Conservation (phyloP, 352 stramenopile genomes). For the Phytopythium aichiense region DNA sequence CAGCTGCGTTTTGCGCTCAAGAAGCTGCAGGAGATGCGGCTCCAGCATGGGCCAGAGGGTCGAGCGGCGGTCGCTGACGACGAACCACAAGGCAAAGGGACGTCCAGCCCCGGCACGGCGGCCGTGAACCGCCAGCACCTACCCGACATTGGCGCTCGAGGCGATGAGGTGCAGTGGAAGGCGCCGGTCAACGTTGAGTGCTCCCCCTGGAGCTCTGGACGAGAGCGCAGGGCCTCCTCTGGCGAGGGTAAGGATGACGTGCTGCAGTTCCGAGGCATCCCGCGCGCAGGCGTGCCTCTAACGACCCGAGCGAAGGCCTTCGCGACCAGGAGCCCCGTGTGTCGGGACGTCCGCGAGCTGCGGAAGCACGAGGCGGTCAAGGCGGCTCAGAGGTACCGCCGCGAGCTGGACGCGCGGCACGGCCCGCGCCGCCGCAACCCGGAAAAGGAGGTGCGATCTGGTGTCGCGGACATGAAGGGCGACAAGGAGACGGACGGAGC, state of each 20-base stretch:
- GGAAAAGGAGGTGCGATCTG: not conserved
- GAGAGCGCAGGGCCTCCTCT: constrained; percentile 1
- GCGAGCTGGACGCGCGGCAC: constrained; percentile 18
- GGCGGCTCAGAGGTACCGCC: constrained; percentile 41
- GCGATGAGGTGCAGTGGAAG: constrained; percentile 26
- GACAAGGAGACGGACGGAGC: constrained; percentile 14
- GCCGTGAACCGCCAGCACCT: not conserved
- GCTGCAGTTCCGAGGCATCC: constrained; percentile 23
- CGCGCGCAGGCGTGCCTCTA: constrained; percentile 40
- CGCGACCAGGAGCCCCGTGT: constrained; percentile 27
- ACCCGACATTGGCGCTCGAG: not conserved
- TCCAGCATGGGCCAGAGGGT: constrained; percentile 12
- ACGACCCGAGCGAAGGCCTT: constrained; percentile 42
- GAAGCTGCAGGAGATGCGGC: constrained; percentile 37
- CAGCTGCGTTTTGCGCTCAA: constrained; percentile 34
- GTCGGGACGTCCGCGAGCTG: constrained; percentile 45
- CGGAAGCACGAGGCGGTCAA: constrained; percentile 35
- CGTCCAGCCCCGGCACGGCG: not conserved
- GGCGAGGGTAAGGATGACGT: not conserved
- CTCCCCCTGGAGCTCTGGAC: constrained; percentile 3
- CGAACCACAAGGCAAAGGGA: not conserved
- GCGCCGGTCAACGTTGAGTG: constrained; percentile 26
- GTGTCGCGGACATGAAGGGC: not conserved
- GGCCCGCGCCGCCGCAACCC: not conserved
- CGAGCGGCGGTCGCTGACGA: not conserved